Evolutionary conservation across 352 stramenopile genomes (phyloP).

Genomic region (Globisporangium barbulae): DNA sequence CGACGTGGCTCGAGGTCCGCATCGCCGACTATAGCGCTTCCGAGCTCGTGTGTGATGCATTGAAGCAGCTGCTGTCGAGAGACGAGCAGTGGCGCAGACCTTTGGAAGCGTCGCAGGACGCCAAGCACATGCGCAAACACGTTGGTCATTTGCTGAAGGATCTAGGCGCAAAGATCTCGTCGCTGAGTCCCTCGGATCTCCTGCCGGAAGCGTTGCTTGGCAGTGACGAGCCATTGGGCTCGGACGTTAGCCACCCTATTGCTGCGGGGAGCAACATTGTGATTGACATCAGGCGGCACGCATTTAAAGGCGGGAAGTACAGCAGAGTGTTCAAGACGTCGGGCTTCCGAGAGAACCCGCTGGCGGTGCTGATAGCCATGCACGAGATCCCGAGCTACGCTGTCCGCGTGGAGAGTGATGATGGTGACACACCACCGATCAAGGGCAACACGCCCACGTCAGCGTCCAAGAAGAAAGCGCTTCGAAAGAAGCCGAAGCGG

Average conservation of each 20-base stretch:
- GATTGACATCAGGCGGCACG: slow-evolving; percentile 27
- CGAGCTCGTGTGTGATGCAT: slow-evolving; percentile 21
- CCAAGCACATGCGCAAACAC: slow-evolving; percentile 12
- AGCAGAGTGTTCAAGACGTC: slow-evolving; percentile 32
- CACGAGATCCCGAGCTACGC: slow-evolving; percentile 32
- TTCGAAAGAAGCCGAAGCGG: slow-evolving; percentile 40
- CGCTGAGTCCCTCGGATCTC: slow-evolving; percentile 26
- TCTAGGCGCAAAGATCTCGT: slow-evolving; percentile 12
- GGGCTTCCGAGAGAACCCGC: slow-evolving; percentile 45
- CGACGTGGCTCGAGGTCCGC: slow-evolving; percentile 46
- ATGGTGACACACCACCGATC: background rate
- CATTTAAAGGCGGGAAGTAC: slow-evolving; percentile 27
- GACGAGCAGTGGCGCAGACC: slow-evolving; percentile 27
- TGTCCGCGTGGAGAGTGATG: background rate
- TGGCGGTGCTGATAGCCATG: slow-evolving; percentile 33
- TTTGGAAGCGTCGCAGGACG: slow-evolving; percentile 16
- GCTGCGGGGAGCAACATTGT: slow-evolving; percentile 16
- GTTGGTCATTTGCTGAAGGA: slow-evolving; percentile 23
- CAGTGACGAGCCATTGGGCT: background rate
- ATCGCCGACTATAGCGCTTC: slow-evolving; percentile 24
- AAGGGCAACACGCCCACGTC: background rate
- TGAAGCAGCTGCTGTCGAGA: slow-evolving; percentile 29
- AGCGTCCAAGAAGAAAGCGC: slow-evolving; percentile 21
- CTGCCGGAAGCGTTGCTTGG: slow-evolving; percentile 30
- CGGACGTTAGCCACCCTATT: background rate